phyloP scores from a whole-genome alignment of 345 rosid genomes.

The Citropsis articulata region DNA sequence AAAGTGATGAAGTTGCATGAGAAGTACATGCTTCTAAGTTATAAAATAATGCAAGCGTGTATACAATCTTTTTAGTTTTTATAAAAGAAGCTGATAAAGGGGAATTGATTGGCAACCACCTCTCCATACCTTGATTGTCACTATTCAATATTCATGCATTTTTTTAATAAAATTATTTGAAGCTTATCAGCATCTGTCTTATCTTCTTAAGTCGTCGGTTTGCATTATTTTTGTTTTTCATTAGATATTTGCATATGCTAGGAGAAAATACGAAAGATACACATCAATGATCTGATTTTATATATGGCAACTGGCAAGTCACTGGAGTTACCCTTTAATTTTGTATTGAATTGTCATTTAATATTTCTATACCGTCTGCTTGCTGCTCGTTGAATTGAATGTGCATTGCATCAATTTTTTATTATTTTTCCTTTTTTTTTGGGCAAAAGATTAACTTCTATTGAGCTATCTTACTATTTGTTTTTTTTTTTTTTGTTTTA shows the following conservation, averaged over 20 bases:
- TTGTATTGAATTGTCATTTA: neutral
- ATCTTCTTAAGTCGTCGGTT: neutral
- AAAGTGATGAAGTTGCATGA: neutral
- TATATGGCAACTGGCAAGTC: neutral
- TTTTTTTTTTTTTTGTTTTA: too few relatives aligned
- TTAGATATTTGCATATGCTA: neutral
- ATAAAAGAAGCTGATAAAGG: neutral
- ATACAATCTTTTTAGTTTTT: neutral
- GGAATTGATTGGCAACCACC: slow-evolving; percentile 16
- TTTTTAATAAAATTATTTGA: too few relatives aligned
- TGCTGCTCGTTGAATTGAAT: neutral
- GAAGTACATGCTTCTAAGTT: slow-evolving; percentile 7
- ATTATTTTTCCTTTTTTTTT: too few relatives aligned
- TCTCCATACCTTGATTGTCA: slow-evolving; percentile 24
- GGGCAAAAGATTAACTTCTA: too few relatives aligned
- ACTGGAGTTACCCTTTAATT: neutral
- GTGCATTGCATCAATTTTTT: neutral
- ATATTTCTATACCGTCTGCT: too few relatives aligned
- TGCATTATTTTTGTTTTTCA: neutral
- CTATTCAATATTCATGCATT: neutral
- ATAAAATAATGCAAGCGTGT: neutral
- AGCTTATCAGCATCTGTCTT: neutral
- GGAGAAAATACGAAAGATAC: neutral
- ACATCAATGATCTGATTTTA: too few relatives aligned
- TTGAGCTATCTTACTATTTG: too few relatives aligned